These are phyloP conservation scores for Przewalskia tangutica DNA, from an alignment of 257 asterid species.

Conservation along the genomic window DNA sequence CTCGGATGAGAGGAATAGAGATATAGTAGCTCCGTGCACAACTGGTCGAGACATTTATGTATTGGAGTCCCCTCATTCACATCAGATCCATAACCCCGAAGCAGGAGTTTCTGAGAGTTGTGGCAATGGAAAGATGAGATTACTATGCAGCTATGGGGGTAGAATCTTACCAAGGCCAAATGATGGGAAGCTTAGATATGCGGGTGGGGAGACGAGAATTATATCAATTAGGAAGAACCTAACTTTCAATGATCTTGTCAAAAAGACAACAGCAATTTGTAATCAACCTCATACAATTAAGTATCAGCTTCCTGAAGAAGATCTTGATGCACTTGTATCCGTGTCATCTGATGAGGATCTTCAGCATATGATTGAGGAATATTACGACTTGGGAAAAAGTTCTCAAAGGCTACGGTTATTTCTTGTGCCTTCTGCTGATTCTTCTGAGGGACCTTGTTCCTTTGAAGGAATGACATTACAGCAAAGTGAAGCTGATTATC, in stretches of 20 bases:
- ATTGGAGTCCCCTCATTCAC: constrained; percentile 32
- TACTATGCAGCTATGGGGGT: constrained; percentile 93
- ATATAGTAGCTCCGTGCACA: constrained; percentile 18
- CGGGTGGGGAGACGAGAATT: constrained; percentile 82
- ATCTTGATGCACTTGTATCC: constrained; percentile 78
- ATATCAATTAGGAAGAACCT: constrained; percentile 52
- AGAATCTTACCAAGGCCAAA: constrained; percentile 71
- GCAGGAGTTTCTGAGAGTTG: constrained; percentile 26
- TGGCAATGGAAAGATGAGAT: constrained; percentile 46
- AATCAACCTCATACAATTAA: constrained; percentile 56
- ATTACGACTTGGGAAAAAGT: constrained; percentile 51
- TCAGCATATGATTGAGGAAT: constrained; percentile 84
- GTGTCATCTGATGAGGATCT: constrained; percentile 88
- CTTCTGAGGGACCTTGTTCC: constrained; percentile 39
- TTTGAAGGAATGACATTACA: constrained; percentile 32
- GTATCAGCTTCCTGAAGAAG: constrained; percentile 95
- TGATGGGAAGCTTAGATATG: constrained; percentile 78
- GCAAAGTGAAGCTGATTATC: constrained; percentile 42
- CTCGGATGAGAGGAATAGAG: constrained; percentile 22
- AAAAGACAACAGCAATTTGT: constrained; percentile 49
- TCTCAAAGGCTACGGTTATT: constrained; percentile 68
- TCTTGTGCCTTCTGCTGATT: constrained; percentile 50
- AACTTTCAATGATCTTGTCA: constrained; percentile 49
- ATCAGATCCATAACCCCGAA: constrained; percentile 18
- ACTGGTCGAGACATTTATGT: constrained; percentile 18